These are phyloP conservation scores for Candida boleticola DNA, from an alignment of 805 yeast species.

Conservation along the genomic window DNA sequence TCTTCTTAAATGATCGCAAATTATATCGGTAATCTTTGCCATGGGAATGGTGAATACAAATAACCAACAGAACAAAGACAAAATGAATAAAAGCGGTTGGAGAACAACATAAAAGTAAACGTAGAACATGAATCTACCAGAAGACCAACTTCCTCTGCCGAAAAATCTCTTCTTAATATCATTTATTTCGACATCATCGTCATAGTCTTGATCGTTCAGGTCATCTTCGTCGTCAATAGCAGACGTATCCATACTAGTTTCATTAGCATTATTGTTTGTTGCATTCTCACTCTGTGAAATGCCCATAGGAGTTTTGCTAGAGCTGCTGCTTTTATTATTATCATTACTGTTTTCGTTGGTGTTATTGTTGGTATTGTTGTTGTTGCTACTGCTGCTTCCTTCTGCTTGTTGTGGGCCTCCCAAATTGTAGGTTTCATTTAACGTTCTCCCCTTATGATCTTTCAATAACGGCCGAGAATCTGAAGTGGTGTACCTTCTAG, in stretches of 20 bases:
- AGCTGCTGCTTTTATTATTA: slow-evolving; percentile 23
- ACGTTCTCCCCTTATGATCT: slow-evolving; percentile 41
- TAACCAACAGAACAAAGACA: slow-evolving; percentile 72
- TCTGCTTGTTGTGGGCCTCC: slow-evolving; percentile 11
- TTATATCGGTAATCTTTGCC: slow-evolving; percentile 71
- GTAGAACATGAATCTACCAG: slow-evolving; percentile 78
- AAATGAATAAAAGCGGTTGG: slow-evolving; percentile 60
- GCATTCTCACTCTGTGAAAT: slow-evolving; percentile 6
- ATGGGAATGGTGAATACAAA: slow-evolving; percentile 89
- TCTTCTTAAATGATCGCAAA: slow-evolving; percentile 76
- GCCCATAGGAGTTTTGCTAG: neutral
- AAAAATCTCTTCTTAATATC: slow-evolving; percentile 59
- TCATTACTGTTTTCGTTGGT: slow-evolving; percentile 21
- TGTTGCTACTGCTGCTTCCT: neutral
- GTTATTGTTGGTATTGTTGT: neutral
- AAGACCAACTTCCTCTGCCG: slow-evolving; percentile 90
- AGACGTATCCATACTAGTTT: slow-evolving; percentile 16
- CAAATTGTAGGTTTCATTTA: slow-evolving; percentile 37
- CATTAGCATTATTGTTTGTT: slow-evolving; percentile 10
- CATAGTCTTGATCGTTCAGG: slow-evolving; percentile 11
- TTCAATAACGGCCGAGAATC: slow-evolving; percentile 40
- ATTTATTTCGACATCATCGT: slow-evolving; percentile 13
- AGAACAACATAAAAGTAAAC: slow-evolving; percentile 63
- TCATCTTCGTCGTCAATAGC: slow-evolving; percentile 9
- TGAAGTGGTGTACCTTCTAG: slow-evolving; percentile 37